Evolutionary conservation across 1,284 basidiomycete genomes (phyloP), one percentile per base, ranked within the genome.

Genomic region (Puccinia polysora): DNA sequence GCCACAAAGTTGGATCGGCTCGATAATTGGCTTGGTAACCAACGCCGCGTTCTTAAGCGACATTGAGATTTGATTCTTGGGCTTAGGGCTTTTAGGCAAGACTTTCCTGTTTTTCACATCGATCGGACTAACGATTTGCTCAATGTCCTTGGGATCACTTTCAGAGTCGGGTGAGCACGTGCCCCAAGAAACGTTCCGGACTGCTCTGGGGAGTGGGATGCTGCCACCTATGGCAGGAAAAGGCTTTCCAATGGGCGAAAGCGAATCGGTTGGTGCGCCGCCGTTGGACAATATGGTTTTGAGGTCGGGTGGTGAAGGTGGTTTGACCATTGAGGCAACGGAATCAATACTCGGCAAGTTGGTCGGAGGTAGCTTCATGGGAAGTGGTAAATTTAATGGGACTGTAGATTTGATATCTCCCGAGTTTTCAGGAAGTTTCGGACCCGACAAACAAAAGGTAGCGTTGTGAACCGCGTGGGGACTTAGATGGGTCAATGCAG

Each of bases 51-150:
- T 52, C 4, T 49, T 49, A 6, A 18, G 15, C 18, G 50, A 23
- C 50, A 52, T 52, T 7, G 7, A 7, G 50, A 52, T 5, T 52
- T 12, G 50, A 28, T 28, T 3, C 47, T n/a, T 4, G 7, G 59
- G 59, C n/a, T 45, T 62, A 7, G 59, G 59, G n/a, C 59, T 62
- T n/a, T 62, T 45, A 14, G 59, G 59, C 14, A 62, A 47, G 18
- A 45, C 28, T 28, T 62, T 62, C 5, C 59, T 15, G 6, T 47
- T 62, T 40, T 62, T 62, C 15, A 15, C 15, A 28, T 62, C 28
- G 38, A 8, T 10, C 59, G 6, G 14, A 4, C 4, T 25, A 34
- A n/a, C 4, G 15, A 10, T 52, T 32, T 23, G n/a, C 6, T 58
- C 56, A 38, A 3, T 10, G 4, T 50, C 49, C 18, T 8, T 23